Evolutionary conservation across 139 green algal genomes (phyloP), one percentile per base, ranked within the genome.

Genomic region (Eudorina sp.): DNA sequence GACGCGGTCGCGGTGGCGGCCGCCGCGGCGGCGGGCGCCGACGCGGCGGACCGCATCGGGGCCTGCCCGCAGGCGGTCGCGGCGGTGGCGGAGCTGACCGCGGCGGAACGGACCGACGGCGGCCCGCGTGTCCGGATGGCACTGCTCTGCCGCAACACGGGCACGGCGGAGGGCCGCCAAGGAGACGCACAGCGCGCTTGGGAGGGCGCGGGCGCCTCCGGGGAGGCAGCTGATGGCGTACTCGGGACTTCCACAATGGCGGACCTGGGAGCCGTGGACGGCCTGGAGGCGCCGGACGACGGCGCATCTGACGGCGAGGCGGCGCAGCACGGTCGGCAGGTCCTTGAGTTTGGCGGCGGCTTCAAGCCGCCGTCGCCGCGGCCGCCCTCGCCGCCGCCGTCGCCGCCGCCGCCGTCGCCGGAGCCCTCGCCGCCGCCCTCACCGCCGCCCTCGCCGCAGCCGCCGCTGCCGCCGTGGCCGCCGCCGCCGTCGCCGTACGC

Each of bases 401-500:
- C 9, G 16, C 51, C 48, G 4, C 73, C 73, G 18, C 34, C 46
- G 48, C 75, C 48, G 31, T 16, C 48, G n/a, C 45, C 48, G 21
- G 31, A 13, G 21, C 75, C 75, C 40, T 58, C 48, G 18, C 48
- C 75, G 0, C 46, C 46, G 40, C n/a, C 75, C 34, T 53, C 75
- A 7, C 75, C 75, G 53, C 19, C 36, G 23, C 31, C 51, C 45
- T 21, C 38, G 4, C n/a, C 80, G 29, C 40, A 25, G 40, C 80
- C 80, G n/a, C 80, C 80, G 3, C 25, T 18, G 60, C 60, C 40
- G 62, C 80, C 80, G 19, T 46, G 41, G 4, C 27, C 25, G 4
- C 58, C 80, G 60, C 80, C 80, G 14, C 80, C 80, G 18, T 76
- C 80, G 60, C 80, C 80, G 4, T 86, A 77, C 80, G 43, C 80